These are phyloP conservation scores for Tricholoma sp. DNA, from an alignment of 768 basidiomycete species.

Conservation along the genomic window DNA sequence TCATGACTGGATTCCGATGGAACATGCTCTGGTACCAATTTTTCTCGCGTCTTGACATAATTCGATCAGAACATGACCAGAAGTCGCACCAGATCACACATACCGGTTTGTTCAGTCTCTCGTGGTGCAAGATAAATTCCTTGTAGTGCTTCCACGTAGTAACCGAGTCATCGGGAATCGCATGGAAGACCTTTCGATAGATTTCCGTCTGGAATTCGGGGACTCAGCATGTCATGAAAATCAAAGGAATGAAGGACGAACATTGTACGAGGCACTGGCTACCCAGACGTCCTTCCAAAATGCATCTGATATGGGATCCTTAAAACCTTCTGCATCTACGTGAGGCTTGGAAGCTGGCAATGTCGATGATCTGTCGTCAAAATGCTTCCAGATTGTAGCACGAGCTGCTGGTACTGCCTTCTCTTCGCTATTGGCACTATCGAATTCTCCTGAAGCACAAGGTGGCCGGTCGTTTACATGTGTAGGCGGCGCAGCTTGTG, in stretches of 20 bases:
- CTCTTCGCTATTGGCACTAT: slow-evolving; percentile 46
- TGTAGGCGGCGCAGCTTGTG: slow-evolving; percentile 40
- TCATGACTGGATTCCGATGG: slow-evolving; percentile 56
- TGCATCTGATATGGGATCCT: slow-evolving; percentile 80
- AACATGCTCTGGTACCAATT: slow-evolving; percentile 37
- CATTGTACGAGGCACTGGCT: slow-evolving; percentile 83
- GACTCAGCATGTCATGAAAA: slow-evolving; percentile 7
- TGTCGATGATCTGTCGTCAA: slow-evolving; percentile 50
- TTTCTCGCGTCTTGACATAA: slow-evolving; percentile 36
- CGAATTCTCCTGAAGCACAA: slow-evolving; percentile 36
- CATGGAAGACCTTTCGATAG: slow-evolving; percentile 91
- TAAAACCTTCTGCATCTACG: slow-evolving; percentile 74
- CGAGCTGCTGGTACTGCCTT: slow-evolving; percentile 43
- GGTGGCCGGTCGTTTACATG: slow-evolving; percentile 43
- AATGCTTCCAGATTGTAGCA: slow-evolving; percentile 48
- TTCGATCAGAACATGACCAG: slow-evolving; percentile 9
- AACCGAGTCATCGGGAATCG: slow-evolving; percentile 87
- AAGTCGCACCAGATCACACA: slow-evolving; percentile 16
- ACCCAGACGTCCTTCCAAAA: slow-evolving; percentile 95
- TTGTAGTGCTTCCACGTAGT: slow-evolving; percentile 95
- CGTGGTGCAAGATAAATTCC: slow-evolving; percentile 75
- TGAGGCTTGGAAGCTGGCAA: slow-evolving; percentile 64
- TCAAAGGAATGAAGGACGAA: slow-evolving; percentile 31
- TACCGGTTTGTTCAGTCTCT: slow-evolving; percentile 65
- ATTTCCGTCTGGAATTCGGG: slow-evolving; percentile 72